Evolutionary conservation across 495 filamentous ascomycete genomes (phyloP).

Genomic region (Aspergillus kassunensis): DNA sequence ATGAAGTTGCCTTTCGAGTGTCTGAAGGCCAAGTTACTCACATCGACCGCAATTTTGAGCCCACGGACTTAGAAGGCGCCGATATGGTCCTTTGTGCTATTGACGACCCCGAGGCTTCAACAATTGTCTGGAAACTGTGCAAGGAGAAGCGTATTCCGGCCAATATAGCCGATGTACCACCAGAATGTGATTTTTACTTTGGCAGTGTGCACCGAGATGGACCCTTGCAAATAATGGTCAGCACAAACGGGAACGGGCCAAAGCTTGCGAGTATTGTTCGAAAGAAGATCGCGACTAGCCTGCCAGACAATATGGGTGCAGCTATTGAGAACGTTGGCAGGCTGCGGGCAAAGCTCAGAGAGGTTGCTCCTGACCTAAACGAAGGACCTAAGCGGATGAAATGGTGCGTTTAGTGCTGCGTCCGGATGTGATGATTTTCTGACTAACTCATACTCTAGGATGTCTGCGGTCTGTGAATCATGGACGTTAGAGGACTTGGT

Average conservation of each 20-base stretch:
- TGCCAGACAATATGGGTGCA: conserved; percentile 73
- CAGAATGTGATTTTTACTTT: conserved; percentile 98
- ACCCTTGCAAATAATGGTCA: conserved; percentile 95
- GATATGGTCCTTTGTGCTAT: conserved; percentile 90
- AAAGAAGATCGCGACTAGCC: conserved; percentile 68
- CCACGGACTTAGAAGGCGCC: conserved; percentile 70
- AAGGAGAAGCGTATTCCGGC: conserved; percentile 78
- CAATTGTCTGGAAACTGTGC: conserved; percentile 86
- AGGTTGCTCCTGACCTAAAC: conserved; percentile 63
- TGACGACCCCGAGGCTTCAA: conserved; percentile 84
- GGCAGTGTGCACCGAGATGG: conserved; percentile 93
- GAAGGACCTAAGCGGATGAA: conserved; percentile 89
- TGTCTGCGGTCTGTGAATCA: conserved; percentile 83
- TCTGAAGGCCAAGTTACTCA: conserved; percentile 67
- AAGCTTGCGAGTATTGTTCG: conserved; percentile 84
- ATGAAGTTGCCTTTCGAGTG: conserved; percentile 81
- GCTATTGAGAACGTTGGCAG: conserved; percentile 80
- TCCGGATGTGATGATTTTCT: background rate
- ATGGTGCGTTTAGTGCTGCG: conserved; percentile 53
- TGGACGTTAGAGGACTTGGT: conserved; percentile 86
- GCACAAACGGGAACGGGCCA: conserved; percentile 94
- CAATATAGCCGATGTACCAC: conserved; percentile 95
- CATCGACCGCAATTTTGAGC: conserved; percentile 75
- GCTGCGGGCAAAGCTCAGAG: conserved; percentile 72
- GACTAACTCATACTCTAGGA: conserved; percentile 46